Base-by-base conservation (phyloP, 1,284 basidiomycete species). In the Veloporphyrellus conicus region DNA sequence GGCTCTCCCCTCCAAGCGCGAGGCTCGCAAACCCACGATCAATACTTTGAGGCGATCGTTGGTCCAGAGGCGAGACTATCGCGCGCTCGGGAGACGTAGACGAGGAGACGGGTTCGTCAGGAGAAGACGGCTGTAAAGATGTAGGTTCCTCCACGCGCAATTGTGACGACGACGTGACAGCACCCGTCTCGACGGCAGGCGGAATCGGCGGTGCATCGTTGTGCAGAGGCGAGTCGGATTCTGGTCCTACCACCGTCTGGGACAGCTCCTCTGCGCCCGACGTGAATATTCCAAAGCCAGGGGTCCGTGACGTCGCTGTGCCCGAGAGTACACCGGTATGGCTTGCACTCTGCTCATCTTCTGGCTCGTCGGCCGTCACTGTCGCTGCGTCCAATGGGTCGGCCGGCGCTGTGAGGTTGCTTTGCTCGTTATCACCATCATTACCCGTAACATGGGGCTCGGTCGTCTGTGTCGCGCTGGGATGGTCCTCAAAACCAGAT, bases 1-100 rank as follows among this genome's bases (percentile, higher is more conserved):
- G 60, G 2, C 72, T 70, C 61, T 87, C 85, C 5, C 76, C 79
- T 20, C 82, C 82, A 18, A 86, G 64, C 0, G 81, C 75, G 9
- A 87, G 73, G 38, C 77, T 78, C 6, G 81, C 70, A 49, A 83
- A 75, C 2, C 81, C 75, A 16, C 70, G 71, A 14, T 76, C 72
- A 36, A 77, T 48, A 12, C 55, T 48, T 2, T 63, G 55, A 15
- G 71, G 55, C 12, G 67, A 54, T 20, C 57, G 67, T 34, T 64
- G 70, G 19, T 81, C 81, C 29, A 86, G 66, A 22, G 87, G 84
- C 4, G 73, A 73, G 19, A 77, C 73, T 29, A 77, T 65, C 6
- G 70, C 53, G 10, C 64, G 63, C 48, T 68, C 57, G 5, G 60
- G 58, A 41, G 53, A 54, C 20, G 54, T 53, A 7, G 48, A 39